phyloP scores from a whole-genome alignment of 805 yeast species.

The Candida broadrunensis region DNA sequence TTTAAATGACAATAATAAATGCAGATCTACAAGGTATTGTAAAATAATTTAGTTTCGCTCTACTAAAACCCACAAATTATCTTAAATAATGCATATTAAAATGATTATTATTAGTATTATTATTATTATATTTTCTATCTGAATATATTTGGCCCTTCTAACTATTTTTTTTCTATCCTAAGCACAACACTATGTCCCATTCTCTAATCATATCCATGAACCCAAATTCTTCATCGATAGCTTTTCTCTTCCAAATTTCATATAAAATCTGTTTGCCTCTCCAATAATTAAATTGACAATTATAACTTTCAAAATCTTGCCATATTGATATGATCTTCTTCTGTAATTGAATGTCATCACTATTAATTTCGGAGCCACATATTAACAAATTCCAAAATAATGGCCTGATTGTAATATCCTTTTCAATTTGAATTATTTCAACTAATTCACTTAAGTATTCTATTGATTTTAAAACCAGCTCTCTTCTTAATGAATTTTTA shows the following conservation, averaged over 20 bases:
- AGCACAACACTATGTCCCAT: conserved; percentile 46
- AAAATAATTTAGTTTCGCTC: no score
- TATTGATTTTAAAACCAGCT: conserved; percentile 30
- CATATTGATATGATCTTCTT: conserved; percentile 29
- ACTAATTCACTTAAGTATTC: conserved; percentile 29
- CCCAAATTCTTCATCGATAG: conserved; percentile 31
- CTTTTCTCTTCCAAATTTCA: conserved; percentile 49
- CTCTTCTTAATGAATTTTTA: conserved; percentile 27
- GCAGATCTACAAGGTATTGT: no score
- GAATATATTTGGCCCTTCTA: no score
- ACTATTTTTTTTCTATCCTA: conserved; percentile 6
- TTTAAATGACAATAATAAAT: no score
- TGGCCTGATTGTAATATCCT: conserved; percentile 28
- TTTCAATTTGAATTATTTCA: conserved; percentile 1
- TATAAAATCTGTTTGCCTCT: conserved; percentile 51
- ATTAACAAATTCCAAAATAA: conserved; percentile 50
- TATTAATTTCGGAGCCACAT: conserved; percentile 32
- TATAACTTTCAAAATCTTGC: conserved; percentile 18
- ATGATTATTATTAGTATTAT: no score
- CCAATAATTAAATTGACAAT: conserved; percentile 43
- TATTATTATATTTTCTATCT: no score
- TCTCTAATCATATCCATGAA: conserved; percentile 55
- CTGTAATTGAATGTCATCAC: conserved; percentile 25
- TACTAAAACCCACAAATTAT: no score
- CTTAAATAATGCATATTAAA: no score